Conservation (phyloP, 257 asterid genomes). For the Hygrophila difformis region DNA sequence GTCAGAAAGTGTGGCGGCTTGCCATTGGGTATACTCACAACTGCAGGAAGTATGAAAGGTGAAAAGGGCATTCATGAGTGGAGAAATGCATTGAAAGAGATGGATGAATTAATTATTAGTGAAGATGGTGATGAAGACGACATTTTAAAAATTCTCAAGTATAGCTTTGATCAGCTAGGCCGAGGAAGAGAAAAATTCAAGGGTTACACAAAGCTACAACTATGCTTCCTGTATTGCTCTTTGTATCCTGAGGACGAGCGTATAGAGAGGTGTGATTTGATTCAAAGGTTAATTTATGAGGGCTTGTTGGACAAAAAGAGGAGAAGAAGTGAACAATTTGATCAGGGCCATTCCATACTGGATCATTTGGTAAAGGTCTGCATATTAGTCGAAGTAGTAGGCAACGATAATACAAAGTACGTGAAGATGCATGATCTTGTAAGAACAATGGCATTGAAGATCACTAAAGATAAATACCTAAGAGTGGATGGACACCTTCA, state of each 20-base stretch:
- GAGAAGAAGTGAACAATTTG: neutral
- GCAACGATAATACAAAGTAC: neutral
- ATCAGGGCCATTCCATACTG: conserved; percentile 19
- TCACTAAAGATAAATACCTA: neutral
- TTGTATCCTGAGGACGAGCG: conserved; percentile 17
- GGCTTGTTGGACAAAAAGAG: conserved; percentile 10
- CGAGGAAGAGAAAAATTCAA: neutral
- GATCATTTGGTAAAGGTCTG: conserved; percentile 12
- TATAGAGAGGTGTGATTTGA: conserved; percentile 4
- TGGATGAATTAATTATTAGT: neutral
- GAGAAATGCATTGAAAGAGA: conserved; percentile 10
- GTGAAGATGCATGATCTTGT: conserved; percentile 9
- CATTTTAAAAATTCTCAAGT: conserved; percentile 13
- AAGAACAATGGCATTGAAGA: conserved; percentile 1
- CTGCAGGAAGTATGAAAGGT: conserved; percentile 18
- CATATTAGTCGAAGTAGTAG: conserved; percentile 10
- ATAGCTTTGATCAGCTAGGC: conserved; percentile 5
- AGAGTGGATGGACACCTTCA: neutral
- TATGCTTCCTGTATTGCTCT: conserved; percentile 23
- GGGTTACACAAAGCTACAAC: neutral
- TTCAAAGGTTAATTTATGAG: conserved; percentile 11
- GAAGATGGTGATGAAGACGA: conserved; percentile 5
- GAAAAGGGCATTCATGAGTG: conserved; percentile 15
- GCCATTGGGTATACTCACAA: conserved; percentile 12
- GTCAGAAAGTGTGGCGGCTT: conserved; percentile 4